phyloP scores from a whole-genome alignment of 1,284 basidiomycete species.

The Agaricales sp. region DNA sequence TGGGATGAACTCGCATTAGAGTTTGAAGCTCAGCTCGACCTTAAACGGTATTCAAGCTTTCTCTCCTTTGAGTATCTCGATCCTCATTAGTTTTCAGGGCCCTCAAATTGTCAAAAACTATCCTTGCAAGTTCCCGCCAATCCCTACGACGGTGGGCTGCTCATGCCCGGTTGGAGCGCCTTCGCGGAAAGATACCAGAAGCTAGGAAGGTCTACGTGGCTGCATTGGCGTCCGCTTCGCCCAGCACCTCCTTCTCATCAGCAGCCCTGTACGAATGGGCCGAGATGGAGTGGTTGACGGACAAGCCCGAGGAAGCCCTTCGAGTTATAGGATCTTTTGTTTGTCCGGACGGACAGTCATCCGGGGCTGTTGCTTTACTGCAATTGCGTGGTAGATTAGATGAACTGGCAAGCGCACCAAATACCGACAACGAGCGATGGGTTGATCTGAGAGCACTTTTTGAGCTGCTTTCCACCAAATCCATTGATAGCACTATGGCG shows the following conservation, averaged over 20 bases:
- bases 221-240: conserved; percentile 36
- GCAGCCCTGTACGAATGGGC: conserved; percentile 84
- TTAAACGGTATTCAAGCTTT: conserved; percentile 41
- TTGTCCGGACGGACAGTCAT: conserved; percentile 37
- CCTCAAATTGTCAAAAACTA: conserved; percentile 58
- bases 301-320: conserved; percentile 37
- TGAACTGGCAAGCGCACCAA: conserved; percentile 25
- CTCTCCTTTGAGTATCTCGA: conserved; percentile 7
- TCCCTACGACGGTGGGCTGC: conserved; percentile 71
- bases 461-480: conserved; percentile 43
- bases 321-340: conserved; percentile 44
- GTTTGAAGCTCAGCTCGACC: conserved; percentile 54
- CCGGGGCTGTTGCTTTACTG: conserved; percentile 36
- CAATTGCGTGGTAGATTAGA: conserved; percentile 50
- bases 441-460: conserved; percentile 52
- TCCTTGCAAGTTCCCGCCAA: conserved; percentile 54
- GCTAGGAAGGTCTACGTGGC: conserved; percentile 82
- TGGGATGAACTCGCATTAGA: conserved; percentile 59
- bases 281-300: conserved; percentile 78
- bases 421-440: conserved; percentile 32
- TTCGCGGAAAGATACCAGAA: conserved; percentile 59
- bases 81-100: conserved; percentile 35
- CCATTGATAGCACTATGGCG: conserved; percentile 29
- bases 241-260: conserved; percentile 23
- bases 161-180: conserved; percentile 73